Base-by-base conservation (phyloP, 768 basidiomycete species). In the Arthromyces matolae region DNA sequence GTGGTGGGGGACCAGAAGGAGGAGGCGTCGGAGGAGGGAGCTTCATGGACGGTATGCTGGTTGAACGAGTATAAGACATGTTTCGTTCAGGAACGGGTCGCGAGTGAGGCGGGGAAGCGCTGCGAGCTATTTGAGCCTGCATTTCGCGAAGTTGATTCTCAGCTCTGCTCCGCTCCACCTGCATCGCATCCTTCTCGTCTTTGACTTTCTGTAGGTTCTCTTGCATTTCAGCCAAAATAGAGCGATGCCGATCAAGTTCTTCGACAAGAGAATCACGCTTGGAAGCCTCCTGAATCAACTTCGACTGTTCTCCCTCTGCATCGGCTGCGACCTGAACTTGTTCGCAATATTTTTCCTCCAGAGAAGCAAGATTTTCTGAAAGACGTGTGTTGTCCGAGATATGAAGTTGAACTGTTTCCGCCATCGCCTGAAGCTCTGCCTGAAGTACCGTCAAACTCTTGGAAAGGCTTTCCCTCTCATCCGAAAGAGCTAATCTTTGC, bases 21-120 rank as follows among this genome's bases (percentile, higher is more conserved):
- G 93, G 90, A 8, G 93, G 92, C 0, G 87, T 88, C 0, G 89
- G 86, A 14, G 92, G 93, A 24, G 92, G 92, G 13, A 88, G 78
- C 66, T 93, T 93, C 56, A 80, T 72, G 23, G 80, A 69, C 33
- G 86, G 79, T 40, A 89, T 65, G 34, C 78, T 80, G 49, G 77
- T 77, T 45, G 76, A 67, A 47, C 86, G 79, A 28, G 73, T 74
- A 60, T 78, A 85, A 9, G 79, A 64, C 25, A 76, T 52, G 41
- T 69, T 75, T 12, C 82, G 78, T 28, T 83, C 81, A 16, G 77
- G 67, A 39, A 66, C 47, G 45, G 73, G 71, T 44, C 81, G 79
- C 49, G 58, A 67, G 60, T 75, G 77, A 23, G 82, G 83, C 39
- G 77, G 77, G 25, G 75, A 78, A 23, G 79, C 73, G 55, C 76